Base-by-base conservation (phyloP, 352 stramenopile species). In the Thraustochytrium striatum region DNA sequence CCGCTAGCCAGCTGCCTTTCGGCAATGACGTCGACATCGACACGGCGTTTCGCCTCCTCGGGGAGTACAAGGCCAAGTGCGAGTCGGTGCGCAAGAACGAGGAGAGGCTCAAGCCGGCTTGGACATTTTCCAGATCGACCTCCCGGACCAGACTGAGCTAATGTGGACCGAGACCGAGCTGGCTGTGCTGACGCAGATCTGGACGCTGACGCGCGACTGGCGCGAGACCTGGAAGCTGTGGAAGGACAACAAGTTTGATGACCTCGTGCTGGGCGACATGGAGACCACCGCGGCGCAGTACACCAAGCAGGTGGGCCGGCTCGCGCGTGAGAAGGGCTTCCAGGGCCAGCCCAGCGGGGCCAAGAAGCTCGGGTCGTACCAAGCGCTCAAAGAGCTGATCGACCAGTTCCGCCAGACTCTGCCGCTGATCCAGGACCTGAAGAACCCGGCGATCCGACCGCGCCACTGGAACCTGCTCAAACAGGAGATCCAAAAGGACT, bases 371-470 rank as follows among this genome's bases (percentile, higher is more conserved):
- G 57, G 78, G 1, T 43, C 36, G 13, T 73, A 78, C 44, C 69
- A 82, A 28, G 61, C 33, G 7, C 57, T 82, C 39, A 79, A 65
- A 32, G 75, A 82, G 53, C 88, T 89, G 50, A 90, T 99, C 53
- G 93, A 98, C 61, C 84, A 85, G 3, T 97, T 95, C 81, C 92
- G 98, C 53, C 83, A 87, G 72, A 96, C 96, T 62, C 95, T 98
- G 75, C 86, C 88, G 35, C 84, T 99, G 33, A 83, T 99, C 3
- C 92, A 91, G 36, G 97, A 99, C 72, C 85, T 99, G 11, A 98
- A 98, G 73, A 98, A 95, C 1, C 97, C 99, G 70, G 92, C 96
- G 3, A 94, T 99, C 82, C 97, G 97, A 61, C 95, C 99, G 52
- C 89, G 97, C 0, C 97, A 99, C 81, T 99, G 97, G 97, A 98